Evolutionary conservation across 345 rosid species (phyloP), one percentile per base, ranked within the genome.

Genomic region (Sisymbrium irio): DNA sequence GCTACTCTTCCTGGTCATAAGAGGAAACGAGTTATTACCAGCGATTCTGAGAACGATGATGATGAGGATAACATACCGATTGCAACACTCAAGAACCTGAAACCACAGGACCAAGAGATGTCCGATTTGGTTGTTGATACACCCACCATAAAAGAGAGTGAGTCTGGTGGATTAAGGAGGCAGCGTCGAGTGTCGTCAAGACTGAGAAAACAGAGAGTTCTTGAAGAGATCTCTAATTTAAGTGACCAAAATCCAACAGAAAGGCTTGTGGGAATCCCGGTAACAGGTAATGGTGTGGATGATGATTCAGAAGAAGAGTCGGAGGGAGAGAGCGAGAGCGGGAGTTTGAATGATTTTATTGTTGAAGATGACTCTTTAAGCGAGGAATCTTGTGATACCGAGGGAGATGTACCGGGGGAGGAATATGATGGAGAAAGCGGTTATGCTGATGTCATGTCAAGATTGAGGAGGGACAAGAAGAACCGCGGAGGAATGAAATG

Each of bases 1-100:
- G 59, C 57, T 17, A 35, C 65, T 68, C 10, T 41, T 44, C 8
- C 61, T 18, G 61, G 83, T 60, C 74, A 77, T 9, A 90, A 86
- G 66, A 87, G 87, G 82, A 93, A 79, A 76, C 83, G 79, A 51
- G 85, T 88, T 69, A 77, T 93, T 25, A 73, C 78, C 17, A 90
- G 89, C 63, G 93, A 88, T 67, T 66, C 83, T 2, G 96, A 90
- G 73, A 74, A 82, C 67, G 86, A 82, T 13, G 84, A 82, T 25
- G 88, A 82, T 11, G 85, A 84, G 42, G 83, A 85, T 73, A 64
- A 81, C 46, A 32, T 73, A 73, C 89, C 88, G 1, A 83, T 89
- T 64, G 67, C 74, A 9, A 50, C 51, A 47, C 79, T 85, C 71
- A 82, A 78, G 85, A 82, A 69, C 73, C 18, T 74, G 71, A 74